Conservation (phyloP, 2,329 filamentous ascomycete species). For the Penicillium verrucosum region DNA sequence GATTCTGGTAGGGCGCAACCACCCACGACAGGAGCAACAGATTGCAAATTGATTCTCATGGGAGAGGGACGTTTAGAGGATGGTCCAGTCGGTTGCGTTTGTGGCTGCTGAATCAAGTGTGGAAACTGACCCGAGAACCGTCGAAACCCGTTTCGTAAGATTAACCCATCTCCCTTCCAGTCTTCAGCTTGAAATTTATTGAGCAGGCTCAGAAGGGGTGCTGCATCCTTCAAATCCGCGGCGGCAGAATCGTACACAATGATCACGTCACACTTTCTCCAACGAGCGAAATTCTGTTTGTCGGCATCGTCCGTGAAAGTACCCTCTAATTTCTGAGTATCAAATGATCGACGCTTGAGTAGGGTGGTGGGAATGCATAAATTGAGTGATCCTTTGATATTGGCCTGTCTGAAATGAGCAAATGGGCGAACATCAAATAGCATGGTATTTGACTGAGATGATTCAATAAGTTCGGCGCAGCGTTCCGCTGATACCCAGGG, state of each 20-base stretch:
- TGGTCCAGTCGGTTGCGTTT: conserved; percentile 29
- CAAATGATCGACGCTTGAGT: conserved; percentile 85
- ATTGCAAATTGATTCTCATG: conserved; percentile 51
- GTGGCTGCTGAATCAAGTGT: conserved; percentile 35
- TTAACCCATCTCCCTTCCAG: conserved; percentile 68
- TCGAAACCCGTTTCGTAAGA: conserved; percentile 78
- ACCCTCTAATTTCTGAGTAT: conserved; percentile 78
- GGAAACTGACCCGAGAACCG: conserved; percentile 69
- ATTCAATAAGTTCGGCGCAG: conserved; percentile 57
- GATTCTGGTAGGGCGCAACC: conserved; percentile 74
- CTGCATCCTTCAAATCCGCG: conserved; percentile 73
- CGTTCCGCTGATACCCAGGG: conserved; percentile 50
- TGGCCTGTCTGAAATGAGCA: conserved; percentile 72
- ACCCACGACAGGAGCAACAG: conserved; percentile 75
- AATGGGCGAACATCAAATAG: conserved; percentile 83
- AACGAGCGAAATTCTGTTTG: conserved; percentile 69
- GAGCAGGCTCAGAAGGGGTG: conserved; percentile 77
- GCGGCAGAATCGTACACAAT: conserved; percentile 84
- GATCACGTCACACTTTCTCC: conserved; percentile 71
- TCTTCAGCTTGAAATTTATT: conserved; percentile 89
- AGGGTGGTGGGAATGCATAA: conserved; percentile 93
- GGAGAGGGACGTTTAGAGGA: conserved; percentile 49
- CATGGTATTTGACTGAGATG: conserved; percentile 55
- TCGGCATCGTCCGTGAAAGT: conserved; percentile 75
- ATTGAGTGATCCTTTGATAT: conserved; percentile 78